Base-by-base conservation (phyloP, 164 flowering plant genomes). In the Buxus sempervirens region DNA sequence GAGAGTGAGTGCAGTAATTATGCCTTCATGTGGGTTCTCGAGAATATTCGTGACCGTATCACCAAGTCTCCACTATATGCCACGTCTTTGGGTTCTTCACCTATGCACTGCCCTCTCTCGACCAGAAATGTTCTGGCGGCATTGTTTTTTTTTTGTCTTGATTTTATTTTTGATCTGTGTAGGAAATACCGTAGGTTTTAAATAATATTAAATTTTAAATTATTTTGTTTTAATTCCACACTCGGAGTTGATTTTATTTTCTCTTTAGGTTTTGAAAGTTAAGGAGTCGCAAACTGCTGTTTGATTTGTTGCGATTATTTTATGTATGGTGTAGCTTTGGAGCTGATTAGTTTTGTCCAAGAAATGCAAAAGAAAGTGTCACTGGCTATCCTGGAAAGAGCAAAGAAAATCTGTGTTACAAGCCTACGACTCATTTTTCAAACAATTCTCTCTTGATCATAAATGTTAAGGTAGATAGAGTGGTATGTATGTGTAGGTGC, bases 1-100 rank as follows among this genome's bases (percentile, higher is more conserved):
- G 95, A 85, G 59, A 85, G 90, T 71, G 95, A 89, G n/a, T 80
- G 75, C 80, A 91, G 94, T 68, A 81, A 71, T 72, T 79, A 82
- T 67, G 95, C 97, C 14, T 83, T 89, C 2, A 60, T 74, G 18
- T 91, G 97, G 97, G 69, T 81, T 0, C 85, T 91, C 14, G 63
- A 73, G 4, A 82, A 79, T 42, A 79, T 91, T 0, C 55, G 16
- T 0, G 80, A 82, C 0, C 48, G 79, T 57, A 51, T 86, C 66
- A 10, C 73, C 21, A 20, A 71, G 2, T 70, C 80, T 18, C 73
- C 76, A 1, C 75, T 87, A 21, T 5, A 72, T 22, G 88, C 87
- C 18, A 76, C 90, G 16, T 59, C 86, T 20, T 55, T 54, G 22
- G 88, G 85, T 2, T 22, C 75, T 69, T 68, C 82, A 59, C 76